These are phyloP conservation scores for Brassica balearica DNA, from an alignment of 441 rosid species.

Conservation along the genomic window DNA sequence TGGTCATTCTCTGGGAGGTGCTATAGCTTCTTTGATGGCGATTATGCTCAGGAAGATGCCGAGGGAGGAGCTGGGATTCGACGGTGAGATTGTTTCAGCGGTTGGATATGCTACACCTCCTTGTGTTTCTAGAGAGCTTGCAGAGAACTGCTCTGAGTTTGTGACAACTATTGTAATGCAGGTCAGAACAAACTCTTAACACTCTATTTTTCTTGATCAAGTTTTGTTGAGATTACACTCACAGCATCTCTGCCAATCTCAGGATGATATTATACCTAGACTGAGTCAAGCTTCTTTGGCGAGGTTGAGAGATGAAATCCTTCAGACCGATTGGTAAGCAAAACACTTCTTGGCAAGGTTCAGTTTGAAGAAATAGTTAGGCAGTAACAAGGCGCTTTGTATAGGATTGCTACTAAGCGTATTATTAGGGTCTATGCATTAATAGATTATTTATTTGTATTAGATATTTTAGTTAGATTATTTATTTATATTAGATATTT, in stretches of 20 bases:
- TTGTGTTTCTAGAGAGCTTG: conserved; percentile 82
- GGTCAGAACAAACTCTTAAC: conserved; percentile 49
- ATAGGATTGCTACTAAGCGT: too few relatives aligned
- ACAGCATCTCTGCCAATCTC: conserved; percentile 15
- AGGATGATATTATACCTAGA: conserved; percentile 94
- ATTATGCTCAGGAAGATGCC: conserved; percentile 81
- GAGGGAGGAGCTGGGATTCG: conserved; percentile 70
- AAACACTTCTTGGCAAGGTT: too few relatives aligned
- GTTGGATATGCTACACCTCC: conserved; percentile 92
- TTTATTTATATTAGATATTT: too few relatives aligned
- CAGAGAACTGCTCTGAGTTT: conserved; percentile 81
- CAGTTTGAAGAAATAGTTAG: too few relatives aligned
- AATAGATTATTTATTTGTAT: too few relatives aligned
- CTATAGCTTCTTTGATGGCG: conserved; percentile 84
- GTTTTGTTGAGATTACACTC: conserved; percentile 19
- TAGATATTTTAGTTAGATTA: too few relatives aligned
- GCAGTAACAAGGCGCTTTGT: too few relatives aligned
- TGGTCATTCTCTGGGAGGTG: conserved; percentile 97
- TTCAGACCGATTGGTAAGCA: conserved; percentile 71
- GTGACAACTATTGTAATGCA: conserved; percentile 86
- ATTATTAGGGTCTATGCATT: too few relatives aligned
- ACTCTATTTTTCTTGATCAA: conserved; percentile 10
- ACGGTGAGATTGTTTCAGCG: conserved; percentile 73
- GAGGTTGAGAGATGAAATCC: conserved; percentile 83
- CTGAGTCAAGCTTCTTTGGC: conserved; percentile 77